A percentile compares a stretch with the other conserved stretches of the same genome.
Conservation (phyloP, 176 grass and related monocot species). For the Hordeum vulgare region MorexV3_pseudomolecules_assembly NC_058523.1:492311751-492312250, state of each 20-base stretch:
- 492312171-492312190: background rate
- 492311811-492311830: conserved; percentile 61
- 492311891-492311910: conserved; percentile 4
- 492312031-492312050: background rate
- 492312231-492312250: background rate
- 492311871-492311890: conserved; percentile 34
- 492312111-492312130: background rate
- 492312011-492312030: background rate
- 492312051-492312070: background rate
- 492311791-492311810: conserved; percentile 88
- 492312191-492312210: background rate
- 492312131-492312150: background rate
- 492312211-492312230: background rate
- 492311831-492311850: conserved; percentile 88
- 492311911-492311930: background rate
- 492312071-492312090: background rate
- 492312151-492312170: background rate
- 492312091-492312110: background rate
- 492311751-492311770: conserved; percentile 95
- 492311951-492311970: background rate
- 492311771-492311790: conserved; percentile 96
- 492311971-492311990: background rate
- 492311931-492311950: background rate
- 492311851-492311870: conserved; percentile 90
- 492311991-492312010: background rate